These are phyloP conservation scores for Phytophthora pinifolia DNA, from an alignment of 352 stramenopile genomes.

Conservation along the genomic window DNA sequence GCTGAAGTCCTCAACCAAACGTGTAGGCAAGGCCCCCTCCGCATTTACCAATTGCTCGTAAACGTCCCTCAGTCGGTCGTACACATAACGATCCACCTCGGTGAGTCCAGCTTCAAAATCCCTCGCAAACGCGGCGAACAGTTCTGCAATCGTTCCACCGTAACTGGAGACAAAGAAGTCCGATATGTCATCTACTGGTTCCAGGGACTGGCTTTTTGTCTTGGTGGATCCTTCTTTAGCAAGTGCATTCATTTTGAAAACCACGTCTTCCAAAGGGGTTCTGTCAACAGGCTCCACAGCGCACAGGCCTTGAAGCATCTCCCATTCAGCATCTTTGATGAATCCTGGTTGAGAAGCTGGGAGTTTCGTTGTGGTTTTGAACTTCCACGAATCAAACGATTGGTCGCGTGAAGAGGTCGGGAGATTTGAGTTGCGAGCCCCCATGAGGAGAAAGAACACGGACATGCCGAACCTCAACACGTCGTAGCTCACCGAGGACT, in stretches of 20 bases:
- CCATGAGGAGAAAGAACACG: constrained; percentile 23
- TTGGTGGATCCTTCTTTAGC: neutral
- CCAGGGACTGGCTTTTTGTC: neutral
- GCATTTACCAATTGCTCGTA: constrained; percentile 18
- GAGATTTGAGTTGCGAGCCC: constrained; percentile 25
- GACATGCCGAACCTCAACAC: constrained; percentile 26
- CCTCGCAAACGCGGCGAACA: constrained; percentile 9
- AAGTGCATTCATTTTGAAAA: constrained; percentile 27
- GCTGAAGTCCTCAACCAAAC: constrained; percentile 28
- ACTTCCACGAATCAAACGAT: constrained; percentile 26
- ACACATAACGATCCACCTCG: constrained; percentile 13
- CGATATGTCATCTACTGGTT: constrained; percentile 11
- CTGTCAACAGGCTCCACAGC: constrained; percentile 15
- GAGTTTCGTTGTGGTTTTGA: constrained; percentile 21
- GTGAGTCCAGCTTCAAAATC: constrained; percentile 8
- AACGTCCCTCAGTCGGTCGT: constrained; percentile 18
- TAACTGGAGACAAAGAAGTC: constrained; percentile 10
- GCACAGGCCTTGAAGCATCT: constrained; percentile 21
- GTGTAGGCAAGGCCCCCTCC: constrained; percentile 3
- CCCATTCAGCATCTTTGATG: constrained; percentile 24
- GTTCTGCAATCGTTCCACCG: constrained; percentile 1
- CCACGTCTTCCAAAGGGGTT: constrained; percentile 16
- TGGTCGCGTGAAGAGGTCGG: constrained; percentile 19
- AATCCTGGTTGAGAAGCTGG: constrained; percentile 18
- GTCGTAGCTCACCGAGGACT: constrained; percentile 17